Percentiles rank a stretch among this genome's conserved stretches.
These are phyloP conservation scores for Botrytis squamosa DNA, from an alignment of 2,329 filamentous ascomycete species.

Conservation along the genomic window DNA sequence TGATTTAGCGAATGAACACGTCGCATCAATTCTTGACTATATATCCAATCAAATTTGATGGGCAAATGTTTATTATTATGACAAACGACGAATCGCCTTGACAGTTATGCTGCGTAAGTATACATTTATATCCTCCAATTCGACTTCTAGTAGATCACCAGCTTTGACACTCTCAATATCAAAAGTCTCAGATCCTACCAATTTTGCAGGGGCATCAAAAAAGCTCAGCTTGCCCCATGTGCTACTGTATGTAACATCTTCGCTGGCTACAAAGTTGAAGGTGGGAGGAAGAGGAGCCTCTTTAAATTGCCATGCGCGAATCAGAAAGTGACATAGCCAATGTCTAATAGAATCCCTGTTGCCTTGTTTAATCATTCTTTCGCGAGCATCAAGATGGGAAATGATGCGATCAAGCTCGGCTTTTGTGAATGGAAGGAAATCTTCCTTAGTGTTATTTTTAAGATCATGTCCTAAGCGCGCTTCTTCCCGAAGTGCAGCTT, in stretches of 20 bases:
- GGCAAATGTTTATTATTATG: background rate
- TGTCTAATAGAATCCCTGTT: conserved; percentile 42
- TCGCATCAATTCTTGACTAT: background rate
- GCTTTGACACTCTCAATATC: conserved; percentile 42
- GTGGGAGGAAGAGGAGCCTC: conserved; percentile 49
- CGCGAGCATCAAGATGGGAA: conserved; percentile 33
- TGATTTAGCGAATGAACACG: background rate
- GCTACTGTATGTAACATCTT: background rate
- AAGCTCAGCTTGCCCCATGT: background rate
- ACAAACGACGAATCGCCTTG: conserved; percentile 42
- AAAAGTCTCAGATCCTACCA: background rate
- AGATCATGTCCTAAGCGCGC: conserved; percentile 41
- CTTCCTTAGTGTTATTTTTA: conserved; percentile 36
- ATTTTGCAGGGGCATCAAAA: background rate
- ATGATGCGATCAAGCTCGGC: conserved; percentile 33
- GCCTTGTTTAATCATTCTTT: conserved; percentile 30
- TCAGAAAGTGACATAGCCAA: conserved; percentile 60
- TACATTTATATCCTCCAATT: conserved; percentile 53
- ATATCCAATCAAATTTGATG: background rate
- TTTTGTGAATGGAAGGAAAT: conserved; percentile 38
- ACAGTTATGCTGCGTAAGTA: conserved; percentile 48
- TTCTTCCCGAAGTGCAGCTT: conserved; percentile 54
- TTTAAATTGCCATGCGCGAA: conserved; percentile 57
- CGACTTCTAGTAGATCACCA: conserved; percentile 55
- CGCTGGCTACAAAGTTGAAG: conserved; percentile 40